Evolutionary conservation across 1,139 yeast species (phyloP), one percentile per base, ranked within the genome.

Genomic region (Candida tetrigidarum): DNA sequence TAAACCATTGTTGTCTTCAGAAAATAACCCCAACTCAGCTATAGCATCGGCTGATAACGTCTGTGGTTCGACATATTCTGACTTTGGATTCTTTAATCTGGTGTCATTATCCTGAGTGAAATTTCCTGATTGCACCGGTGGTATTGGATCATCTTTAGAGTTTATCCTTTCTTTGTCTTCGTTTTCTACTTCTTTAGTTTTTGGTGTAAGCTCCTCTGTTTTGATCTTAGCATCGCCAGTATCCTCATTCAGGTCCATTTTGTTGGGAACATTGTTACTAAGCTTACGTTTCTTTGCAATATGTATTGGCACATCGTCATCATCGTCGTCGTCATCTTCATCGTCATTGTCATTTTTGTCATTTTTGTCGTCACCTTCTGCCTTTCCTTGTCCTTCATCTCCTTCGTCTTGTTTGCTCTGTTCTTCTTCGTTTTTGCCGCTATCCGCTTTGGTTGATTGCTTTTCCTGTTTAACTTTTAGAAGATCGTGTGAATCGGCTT

Each of bases 41-140:
- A 74, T 67, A 0, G 92, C 90, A 2, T 85, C 81, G 3, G 80
- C 73, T 0, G 96, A 89, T 37, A 88, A 67, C 0, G 88, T 80
- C 59, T 87, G 95, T 0, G 88, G 73, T 1, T 82, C 71, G 3
- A 87, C 95, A 60, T 84, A 87, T 60, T 87, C 95, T 0, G 89
- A 79, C 54, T 86, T 86, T 1, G 96, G 95, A 58, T 86, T 86
- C 52, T 81, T 83, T 14, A 84, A 70, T 43, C 80, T 62, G 42
- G 84, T 84, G 64, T 80, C 89, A 56, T 76, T 78, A 37, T 78
- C 69, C 32, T 66, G 79, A 2, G 79, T 72, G 48, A 61, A 74
- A 16, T 71, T 70, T 1, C 78, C 86, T 35, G 66, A 66, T 52
- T 74, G 79, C 1, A 66, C 67, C 3, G 78, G 78, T n/a, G 79